Evolutionary conservation across 768 basidiomycete species (phyloP).

Genomic region (Tulasnella sp.): DNA sequence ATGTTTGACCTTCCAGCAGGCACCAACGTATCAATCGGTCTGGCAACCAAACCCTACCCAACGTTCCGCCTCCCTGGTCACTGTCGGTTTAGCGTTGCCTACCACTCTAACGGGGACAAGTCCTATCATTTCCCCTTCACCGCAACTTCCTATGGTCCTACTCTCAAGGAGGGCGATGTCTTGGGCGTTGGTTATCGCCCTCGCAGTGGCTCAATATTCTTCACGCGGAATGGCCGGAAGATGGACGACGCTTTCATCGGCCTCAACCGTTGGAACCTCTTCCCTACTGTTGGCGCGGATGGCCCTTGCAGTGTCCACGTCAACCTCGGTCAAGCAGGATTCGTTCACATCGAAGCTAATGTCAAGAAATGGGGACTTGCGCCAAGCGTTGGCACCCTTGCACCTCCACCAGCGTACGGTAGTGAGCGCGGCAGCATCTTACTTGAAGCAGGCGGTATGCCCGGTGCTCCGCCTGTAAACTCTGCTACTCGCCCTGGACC

Average conservation of each 20-base stretch:
- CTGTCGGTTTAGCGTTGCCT: constrained; percentile 80
- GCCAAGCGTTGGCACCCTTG: constrained; percentile 91
- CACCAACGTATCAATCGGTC: constrained; percentile 81
- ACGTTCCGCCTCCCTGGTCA: constrained; percentile 83
- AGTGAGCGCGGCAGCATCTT: constrained; percentile 94
- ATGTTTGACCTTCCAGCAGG: constrained; percentile 90
- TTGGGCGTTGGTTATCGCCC: constrained; percentile 94
- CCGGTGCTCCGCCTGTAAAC: constrained; percentile 24
- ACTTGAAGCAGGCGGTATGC: constrained; percentile 79
- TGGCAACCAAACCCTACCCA: constrained; percentile 96
- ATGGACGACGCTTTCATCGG: constrained; percentile 93
- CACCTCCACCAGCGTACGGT: constrained; percentile 96
- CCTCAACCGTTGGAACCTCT: constrained; percentile 80
- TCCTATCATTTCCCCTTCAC: constrained; percentile 96
- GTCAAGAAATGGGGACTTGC: constrained; percentile 99
- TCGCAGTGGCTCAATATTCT: constrained; percentile 95
- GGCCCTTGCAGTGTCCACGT: constrained; percentile 95
- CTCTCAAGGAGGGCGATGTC: constrained; percentile 86
- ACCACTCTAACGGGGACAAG: constrained; percentile 94
- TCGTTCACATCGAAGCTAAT: constrained; percentile 98
- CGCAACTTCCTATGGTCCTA: constrained; percentile 65
- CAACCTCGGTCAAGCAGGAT: constrained; percentile 94
- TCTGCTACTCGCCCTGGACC: background rate
- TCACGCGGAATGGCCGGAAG: constrained; percentile 94
- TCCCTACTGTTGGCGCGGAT: constrained; percentile 93